A percentile compares a stretch with the other conserved stretches of the same genome.
Evolutionary conservation across 1,284 basidiomycete species (phyloP).

Genomic region (Ganoderma lucidum): DNA sequence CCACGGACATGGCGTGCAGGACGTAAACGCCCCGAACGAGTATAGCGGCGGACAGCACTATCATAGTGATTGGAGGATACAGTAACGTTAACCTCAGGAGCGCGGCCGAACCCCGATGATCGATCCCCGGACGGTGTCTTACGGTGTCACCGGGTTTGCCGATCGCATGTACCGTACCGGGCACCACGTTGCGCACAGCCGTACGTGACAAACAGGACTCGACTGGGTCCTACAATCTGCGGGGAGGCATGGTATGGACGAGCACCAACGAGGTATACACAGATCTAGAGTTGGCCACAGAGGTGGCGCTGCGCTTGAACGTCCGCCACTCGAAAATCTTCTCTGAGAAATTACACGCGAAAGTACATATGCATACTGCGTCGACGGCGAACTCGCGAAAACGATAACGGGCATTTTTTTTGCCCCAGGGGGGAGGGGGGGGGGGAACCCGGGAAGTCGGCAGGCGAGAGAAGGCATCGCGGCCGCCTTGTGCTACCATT

Average conservation of each 20-base stretch:
- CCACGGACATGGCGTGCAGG: background rate
- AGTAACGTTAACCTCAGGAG: background rate
- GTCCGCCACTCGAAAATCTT: background rate
- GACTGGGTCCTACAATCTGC: background rate
- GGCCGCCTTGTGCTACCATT: constrained; percentile 62
- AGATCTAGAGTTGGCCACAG: background rate
- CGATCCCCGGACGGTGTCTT: background rate
- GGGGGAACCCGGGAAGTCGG: no score
- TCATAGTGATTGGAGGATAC: background rate
- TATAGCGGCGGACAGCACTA: background rate
- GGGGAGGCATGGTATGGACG: background rate
- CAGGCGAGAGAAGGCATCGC: no score
- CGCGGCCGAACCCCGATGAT: background rate
- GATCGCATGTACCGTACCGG: background rate
- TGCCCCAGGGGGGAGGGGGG: background rate
- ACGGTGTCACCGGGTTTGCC: background rate
- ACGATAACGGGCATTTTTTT: background rate
- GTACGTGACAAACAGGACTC: background rate
- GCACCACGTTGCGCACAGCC: background rate
- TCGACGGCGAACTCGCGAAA: background rate
- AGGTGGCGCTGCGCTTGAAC: background rate
- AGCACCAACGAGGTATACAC: background rate
- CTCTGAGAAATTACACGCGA: background rate
- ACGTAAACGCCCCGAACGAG: background rate
- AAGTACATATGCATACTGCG: background rate